Conservation (phyloP, 768 basidiomycete species). For the Thelephora aurantiotincta region DNA sequence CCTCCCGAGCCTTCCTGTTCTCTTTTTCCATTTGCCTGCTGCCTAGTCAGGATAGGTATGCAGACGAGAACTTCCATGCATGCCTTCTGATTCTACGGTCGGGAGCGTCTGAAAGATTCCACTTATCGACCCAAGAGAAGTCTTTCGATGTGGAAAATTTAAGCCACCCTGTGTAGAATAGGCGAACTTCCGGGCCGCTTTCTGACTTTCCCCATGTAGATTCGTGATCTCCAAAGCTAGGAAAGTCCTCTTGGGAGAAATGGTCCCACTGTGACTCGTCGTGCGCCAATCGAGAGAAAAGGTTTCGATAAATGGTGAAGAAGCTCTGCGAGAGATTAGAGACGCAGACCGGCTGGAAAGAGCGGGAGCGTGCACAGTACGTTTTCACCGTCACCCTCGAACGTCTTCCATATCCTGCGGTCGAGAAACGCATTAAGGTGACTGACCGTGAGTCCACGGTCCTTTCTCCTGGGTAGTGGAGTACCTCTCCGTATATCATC, state of each 20-base stretch:
- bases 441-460: constrained; percentile 64
- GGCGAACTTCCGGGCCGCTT: constrained; percentile 36
- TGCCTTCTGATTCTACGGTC: constrained; percentile 76
- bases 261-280: constrained; percentile 53
- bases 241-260: constrained; percentile 35
- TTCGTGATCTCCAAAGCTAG: constrained; percentile 67
- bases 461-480: constrained; percentile 36
- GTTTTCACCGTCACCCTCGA: constrained; percentile 41
- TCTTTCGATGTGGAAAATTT: constrained; percentile 82
- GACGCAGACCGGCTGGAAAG: neutral
- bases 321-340: constrained; percentile 46
- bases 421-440: constrained; percentile 84
- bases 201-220: constrained; percentile 57
- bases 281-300: constrained; percentile 69
- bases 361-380: constrained; percentile 22
- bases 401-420: constrained; percentile 45
- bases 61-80: constrained; percentile 4
- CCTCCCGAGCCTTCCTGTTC: constrained; percentile 84
- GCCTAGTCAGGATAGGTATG: neutral
- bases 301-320: constrained; percentile 75
- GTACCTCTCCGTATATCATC: constrained; percentile 71
- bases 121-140: constrained; percentile 78
- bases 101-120: constrained; percentile 73
- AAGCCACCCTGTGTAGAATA: constrained; percentile 78
- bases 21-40: constrained; percentile 85